Evolutionary conservation across 2,329 filamentous ascomycete species (phyloP), one percentile per base, ranked within the genome.

Genomic region (Clathrospora elynae): DNA sequence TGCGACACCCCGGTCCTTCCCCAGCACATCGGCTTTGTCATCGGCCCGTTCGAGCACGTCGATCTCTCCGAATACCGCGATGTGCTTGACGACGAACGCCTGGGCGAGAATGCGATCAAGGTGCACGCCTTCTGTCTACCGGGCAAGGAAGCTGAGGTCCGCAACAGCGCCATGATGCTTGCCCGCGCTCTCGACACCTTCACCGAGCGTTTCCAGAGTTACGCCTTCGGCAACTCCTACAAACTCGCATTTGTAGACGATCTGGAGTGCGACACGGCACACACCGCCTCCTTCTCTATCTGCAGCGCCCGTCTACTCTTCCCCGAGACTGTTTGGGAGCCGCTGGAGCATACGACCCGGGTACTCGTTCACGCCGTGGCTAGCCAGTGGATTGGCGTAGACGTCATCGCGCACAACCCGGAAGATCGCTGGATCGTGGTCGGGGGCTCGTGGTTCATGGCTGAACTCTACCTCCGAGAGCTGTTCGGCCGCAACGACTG

Each of bases 201-300:
- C 63, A 89, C 88, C 3, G 82, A 92, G 51, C 88, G 85, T 3
- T 97, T 92, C 66, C 90, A 90, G 17, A 86, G 87, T 14, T 99
- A 95, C 66, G 91, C 93, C 0, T 97, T 93, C 66, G 65, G 63
- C 5, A 82, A 88, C 18, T 90, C 87, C 62, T 97, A 95, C 76
- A 95, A 95, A 62, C 74, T 97, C 40, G 91, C 89, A 56, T 99
- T 99, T 59, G 85, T 99, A 12, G 93, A 99, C 58, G 93, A 99
- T 67, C 80, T 93, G 66, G 74, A 86, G 1, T 77, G 82, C 19
- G 87, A 96, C 44, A 86, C 87, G 1, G 77, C 86, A 13, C 82
- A 90, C 12, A 82, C 90, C 6, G 90, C 90, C 22, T 92, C 88
- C 0, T 78, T 99, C 56, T 87, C 91, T 0, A 82, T 99, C 20